A percentile compares a stretch with the other conserved stretches of the same genome.
phyloP scores from a whole-genome alignment of 345 rosid species.

The Euclidium syriacum region DNA sequence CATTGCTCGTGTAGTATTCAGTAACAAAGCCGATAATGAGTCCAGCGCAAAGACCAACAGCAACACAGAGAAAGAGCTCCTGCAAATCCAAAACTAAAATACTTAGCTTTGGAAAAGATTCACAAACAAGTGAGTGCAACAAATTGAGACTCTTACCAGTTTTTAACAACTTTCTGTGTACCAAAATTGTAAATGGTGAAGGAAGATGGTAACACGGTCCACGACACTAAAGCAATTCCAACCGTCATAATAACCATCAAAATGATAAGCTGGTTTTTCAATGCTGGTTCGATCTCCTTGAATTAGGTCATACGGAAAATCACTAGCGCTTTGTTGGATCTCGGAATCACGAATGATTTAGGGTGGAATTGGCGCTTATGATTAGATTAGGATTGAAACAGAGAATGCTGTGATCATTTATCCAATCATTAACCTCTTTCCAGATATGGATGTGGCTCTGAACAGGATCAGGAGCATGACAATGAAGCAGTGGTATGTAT shows the following conservation, averaged over 20 bases:
- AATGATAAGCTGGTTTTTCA: constrained; percentile 67
- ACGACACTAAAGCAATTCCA: constrained; percentile 52
- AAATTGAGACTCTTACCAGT: constrained; percentile 63
- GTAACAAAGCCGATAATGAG: constrained; percentile 64
- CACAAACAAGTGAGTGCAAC: too few relatives aligned
- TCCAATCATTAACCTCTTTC: too few relatives aligned
- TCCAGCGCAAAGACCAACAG: constrained; percentile 74
- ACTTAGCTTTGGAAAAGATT: too few relatives aligned
- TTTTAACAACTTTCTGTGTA: constrained; percentile 52
- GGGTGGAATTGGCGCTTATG: too few relatives aligned
- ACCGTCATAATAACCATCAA: constrained; percentile 59
- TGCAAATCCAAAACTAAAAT: constrained; percentile 35
- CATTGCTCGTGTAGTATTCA: constrained; percentile 69
- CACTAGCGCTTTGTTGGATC: too few relatives aligned
- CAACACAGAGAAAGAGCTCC: constrained; percentile 62
- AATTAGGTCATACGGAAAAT: too few relatives aligned
- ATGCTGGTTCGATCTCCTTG: constrained; percentile 58
- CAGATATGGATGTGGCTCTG: too few relatives aligned
- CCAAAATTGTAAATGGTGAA: constrained; percentile 71
- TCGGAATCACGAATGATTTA: too few relatives aligned
- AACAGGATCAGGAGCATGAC: too few relatives aligned
- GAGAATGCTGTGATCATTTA: too few relatives aligned
- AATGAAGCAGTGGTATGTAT: too few relatives aligned
- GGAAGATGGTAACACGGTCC: constrained; percentile 45
- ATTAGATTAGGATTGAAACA: too few relatives aligned